Conservation (phyloP, 495 filamentous ascomycete genomes). For the Melanomma pulvis-pyrius region DNA sequence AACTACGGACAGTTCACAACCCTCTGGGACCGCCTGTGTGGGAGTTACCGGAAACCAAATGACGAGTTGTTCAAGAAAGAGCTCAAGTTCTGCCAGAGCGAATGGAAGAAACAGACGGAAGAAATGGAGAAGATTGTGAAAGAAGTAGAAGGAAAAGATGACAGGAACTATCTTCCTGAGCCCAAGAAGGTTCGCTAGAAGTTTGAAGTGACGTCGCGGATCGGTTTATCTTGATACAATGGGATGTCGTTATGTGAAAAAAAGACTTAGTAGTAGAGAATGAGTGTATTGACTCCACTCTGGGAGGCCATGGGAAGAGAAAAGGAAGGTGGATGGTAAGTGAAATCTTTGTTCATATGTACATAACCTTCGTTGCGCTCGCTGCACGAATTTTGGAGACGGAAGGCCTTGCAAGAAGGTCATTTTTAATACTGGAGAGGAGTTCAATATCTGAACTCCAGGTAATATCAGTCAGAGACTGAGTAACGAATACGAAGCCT, state of each 20-base stretch:
- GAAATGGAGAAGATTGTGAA: constrained; percentile 87
- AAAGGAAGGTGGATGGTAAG: background rate
- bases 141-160: constrained; percentile 86
- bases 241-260: background rate
- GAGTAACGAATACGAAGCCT: background rate
- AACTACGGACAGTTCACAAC: constrained; percentile 98
- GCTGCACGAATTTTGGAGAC: constrained; percentile 1
- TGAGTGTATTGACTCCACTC: background rate
- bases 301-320: background rate
- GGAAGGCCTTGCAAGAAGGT: background rate
- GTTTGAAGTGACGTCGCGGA: background rate
- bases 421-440: background rate
- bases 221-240: background rate
- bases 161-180: constrained; percentile 64
- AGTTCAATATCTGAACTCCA: background rate
- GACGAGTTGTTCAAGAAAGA: constrained; percentile 84
- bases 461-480: background rate
- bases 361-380: constrained; percentile 27
- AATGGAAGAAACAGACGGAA: constrained; percentile 78
- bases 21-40: constrained; percentile 88
- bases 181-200: constrained; percentile 31
- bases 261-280: background rate
- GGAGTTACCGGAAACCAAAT: constrained; percentile 87
- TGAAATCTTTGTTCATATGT: constrained; percentile 10
- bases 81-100: constrained; percentile 79